These are phyloP conservation scores for Blepharisma japonicum DNA, from an alignment of 73 alveolate species.

Conservation along the genomic window DNA sequence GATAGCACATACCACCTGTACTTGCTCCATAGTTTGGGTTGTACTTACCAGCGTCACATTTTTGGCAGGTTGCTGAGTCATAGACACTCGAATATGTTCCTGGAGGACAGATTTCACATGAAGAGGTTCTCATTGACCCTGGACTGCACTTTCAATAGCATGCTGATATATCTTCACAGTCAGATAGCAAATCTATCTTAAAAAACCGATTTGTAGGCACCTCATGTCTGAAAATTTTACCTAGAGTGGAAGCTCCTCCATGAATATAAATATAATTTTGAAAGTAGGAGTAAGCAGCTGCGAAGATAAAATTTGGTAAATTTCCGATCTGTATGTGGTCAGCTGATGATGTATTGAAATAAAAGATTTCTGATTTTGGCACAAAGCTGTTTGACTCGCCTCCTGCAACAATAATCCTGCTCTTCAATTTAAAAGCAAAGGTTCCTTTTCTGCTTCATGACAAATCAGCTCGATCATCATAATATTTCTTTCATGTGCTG, in stretches of 20 bases:
- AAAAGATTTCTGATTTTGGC: no score
- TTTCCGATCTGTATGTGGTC: no score
- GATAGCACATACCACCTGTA: neutral
- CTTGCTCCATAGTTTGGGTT: neutral
- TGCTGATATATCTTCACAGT: neutral
- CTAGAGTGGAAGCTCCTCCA: neutral
- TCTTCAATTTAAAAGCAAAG: no score
- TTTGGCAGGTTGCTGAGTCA: neutral
- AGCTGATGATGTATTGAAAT: no score
- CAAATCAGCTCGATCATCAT: no score
- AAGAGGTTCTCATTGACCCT: neutral
- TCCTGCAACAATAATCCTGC: no score
- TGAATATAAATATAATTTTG: neutral
- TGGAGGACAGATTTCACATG: slow-evolving; percentile 15
- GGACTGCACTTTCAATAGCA: neutral
- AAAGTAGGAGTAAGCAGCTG: neutral
- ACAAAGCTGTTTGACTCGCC: no score
- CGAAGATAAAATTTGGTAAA: neutral
- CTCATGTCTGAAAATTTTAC: neutral
- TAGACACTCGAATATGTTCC: neutral
- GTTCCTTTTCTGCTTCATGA: no score
- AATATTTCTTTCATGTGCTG: no score
- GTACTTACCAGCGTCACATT: neutral
- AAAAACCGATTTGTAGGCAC: neutral
- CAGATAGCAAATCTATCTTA: neutral